Conservation (phyloP, 805 yeast species). For the Saturnispora hagleri region DNA sequence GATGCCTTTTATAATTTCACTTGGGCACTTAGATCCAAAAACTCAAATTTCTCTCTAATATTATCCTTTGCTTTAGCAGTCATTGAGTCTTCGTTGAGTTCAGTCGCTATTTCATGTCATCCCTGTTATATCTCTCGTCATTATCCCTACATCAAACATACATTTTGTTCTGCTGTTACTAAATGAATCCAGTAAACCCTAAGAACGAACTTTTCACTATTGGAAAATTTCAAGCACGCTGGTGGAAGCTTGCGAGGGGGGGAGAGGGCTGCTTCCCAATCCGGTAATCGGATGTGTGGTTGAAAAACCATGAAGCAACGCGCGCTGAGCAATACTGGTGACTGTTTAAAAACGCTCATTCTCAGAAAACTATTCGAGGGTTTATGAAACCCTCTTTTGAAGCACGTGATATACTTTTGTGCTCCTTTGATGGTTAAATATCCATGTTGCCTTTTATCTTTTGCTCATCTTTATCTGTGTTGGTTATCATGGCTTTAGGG, state of each 20-base stretch:
- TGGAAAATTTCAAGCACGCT: background rate
- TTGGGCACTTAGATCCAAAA: too few relatives aligned
- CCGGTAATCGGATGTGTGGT: background rate
- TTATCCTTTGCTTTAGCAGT: too few relatives aligned
- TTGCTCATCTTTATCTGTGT: background rate
- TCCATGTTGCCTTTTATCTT: background rate
- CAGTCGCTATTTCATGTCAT: background rate
- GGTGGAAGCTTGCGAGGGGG: conserved; percentile 1
- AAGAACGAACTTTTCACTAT: background rate
- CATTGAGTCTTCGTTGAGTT: too few relatives aligned
- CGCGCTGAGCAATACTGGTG: background rate
- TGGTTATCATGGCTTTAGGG: too few relatives aligned
- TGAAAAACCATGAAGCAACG: background rate
- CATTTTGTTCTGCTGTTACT: conserved; percentile 4
- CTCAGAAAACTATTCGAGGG: background rate
- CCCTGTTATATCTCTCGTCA: background rate
- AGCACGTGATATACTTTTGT: background rate
- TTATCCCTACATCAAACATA: background rate
- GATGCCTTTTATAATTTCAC: too few relatives aligned
- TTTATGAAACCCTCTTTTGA: background rate
- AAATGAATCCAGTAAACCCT: background rate
- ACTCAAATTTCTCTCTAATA: too few relatives aligned
- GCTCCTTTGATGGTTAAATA: too few relatives aligned
- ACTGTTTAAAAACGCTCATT: background rate
- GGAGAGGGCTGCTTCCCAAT: background rate